Evolutionary conservation across 148 eudicot species (phyloP), one percentile per base, ranked within the genome.

Genomic region (Oxyria digyna): DNA sequence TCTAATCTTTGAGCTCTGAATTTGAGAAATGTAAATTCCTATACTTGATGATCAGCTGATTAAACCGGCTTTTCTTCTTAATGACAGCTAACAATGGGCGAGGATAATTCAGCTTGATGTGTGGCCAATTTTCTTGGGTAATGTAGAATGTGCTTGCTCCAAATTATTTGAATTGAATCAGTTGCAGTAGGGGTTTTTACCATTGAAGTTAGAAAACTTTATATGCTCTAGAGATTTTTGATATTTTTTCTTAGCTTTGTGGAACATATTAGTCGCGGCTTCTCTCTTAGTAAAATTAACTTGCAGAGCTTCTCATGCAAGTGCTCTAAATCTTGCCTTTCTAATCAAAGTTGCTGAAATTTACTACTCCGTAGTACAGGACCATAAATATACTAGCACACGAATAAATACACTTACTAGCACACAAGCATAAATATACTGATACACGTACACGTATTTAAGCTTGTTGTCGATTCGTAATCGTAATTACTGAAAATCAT

Each of bases 1-100:
- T 59, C 38, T 6, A 15, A 18, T 13, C 65, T 29, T 59, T 29
- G 37, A 29, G 15, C 2, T 57, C 7, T 24, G 29, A 57, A 27
- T 27, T 13, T 13, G 3, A 26, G 7, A 26, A 26, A 2, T 26
- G 2, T 26, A 21, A 4, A 1, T 29, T 29, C 0, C 8, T 29
- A 27, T 6, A 1, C 13, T 59, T 27, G 18, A 59, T 15, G 18
- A 1, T 13, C 20, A n/a, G 11, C 35, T 31, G 31, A 29, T 33
- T 59, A 6, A 59, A 31, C 37, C 20, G 3, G 18, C 15, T 15
- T 59, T n/a, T 38, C 31, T 29, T 59, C 65, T 29, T 59, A 12
- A 27, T 0, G 65, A 59, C 65, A 59, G 65, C 65, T 59, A 59
- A 59, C 65, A 59, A 59, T 59, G 65, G 65, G 65, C 5, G 65